Base-by-base conservation (phyloP, 805 yeast genomes). In the Metschnikowia reukaufii region DNA sequence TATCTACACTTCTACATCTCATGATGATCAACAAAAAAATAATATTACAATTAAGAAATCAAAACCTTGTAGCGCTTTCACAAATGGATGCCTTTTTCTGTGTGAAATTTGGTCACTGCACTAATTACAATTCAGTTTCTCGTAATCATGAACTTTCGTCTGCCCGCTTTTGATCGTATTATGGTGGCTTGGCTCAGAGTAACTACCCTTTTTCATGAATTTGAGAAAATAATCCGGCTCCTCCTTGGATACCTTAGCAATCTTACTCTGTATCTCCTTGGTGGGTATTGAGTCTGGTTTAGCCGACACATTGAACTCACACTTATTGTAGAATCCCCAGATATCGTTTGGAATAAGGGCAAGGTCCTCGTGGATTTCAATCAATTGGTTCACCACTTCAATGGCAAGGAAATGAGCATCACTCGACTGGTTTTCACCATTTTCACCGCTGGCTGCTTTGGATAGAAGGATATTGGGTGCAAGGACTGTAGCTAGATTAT, bases 401-500 rank as follows among this genome's bases (percentile, higher is more conserved):
- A 94, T 91, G 0, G 96, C 96, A 54, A 89, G 71, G 60, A 91
- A 88, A 61, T 91, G 90, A 20, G 80, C 78, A 53, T 88, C 94
- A 33, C 92, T 81, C 2, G 70, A 59, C 35, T 65, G 65, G 15
- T 51, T 53, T 12, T 49, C 42, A 4, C 59, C 52, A 16, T 57
- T 61, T 2, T 57, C 51, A 42, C 54, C 60, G 10, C 68, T 65
- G 4, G 58, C 58, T 10, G 76, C 80, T 51, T 76, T 78, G 1
- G 84, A 67, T 56, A 84, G 85, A 34, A 95, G 72, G 37, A 94
- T 83, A 60, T 91, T 94, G 1, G 99, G 99, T 0, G 97, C 87
- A 41, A 94, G 77, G 2, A 94, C 99, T 0, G 98, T 94, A 1
- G 99, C 96, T 52, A 94, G 74, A 64, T 94, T 94, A 62, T 90